Evolutionary conservation across 2,329 filamentous ascomycete species (phyloP), one percentile per base, ranked within the genome.

Genomic region (Aspergillus arachidicola): DNA sequence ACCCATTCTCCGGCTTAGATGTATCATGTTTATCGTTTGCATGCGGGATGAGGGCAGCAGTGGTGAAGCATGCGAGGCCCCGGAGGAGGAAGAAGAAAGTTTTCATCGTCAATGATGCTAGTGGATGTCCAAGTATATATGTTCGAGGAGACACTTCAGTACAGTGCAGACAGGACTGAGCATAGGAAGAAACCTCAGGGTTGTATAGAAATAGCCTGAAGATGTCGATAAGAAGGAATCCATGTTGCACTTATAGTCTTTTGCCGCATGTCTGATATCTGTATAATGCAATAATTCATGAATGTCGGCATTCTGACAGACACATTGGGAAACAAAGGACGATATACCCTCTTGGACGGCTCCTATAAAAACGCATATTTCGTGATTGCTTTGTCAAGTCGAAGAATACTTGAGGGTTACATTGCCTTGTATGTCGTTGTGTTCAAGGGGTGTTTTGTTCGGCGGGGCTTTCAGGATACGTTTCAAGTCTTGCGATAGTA

Each of bases 1-100:
- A 73, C 16, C 70, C 68, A 3, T 26, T 48, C 23, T 12, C 45
- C 12, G 48, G 28, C n/a, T 21, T 21, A 7, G 48, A 11, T 5
- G 28, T 53, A 16, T 28, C 19, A 16, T 53, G 10, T 30, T 30
- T 11, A 26, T 28, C 48, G 28, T 28, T 16, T 34, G 26, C 3
- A 16, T 21, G 48, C 16, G 21, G 21, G 28, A 53, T 32, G 26
- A 54, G 19, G 9, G 50, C 50, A 23, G 30, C 30, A 9, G 6
- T 32, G 10, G 50, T 23, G 19, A 36, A n/a, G 23, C 48, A 51
- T 23, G 34, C 32, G 3, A 55, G 32, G 9, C 9, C 23, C n/a
- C 4, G 19, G 21, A 55, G 51, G 5, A 38, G 19, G 21, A 21
- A 7, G 21, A 38, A 12, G n/a, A 54, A 36, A n/a, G 19, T 16